Conservation (phyloP, 1,139 yeast genomes). For the Hemisphaericaspora xylofermentans region DNA sequence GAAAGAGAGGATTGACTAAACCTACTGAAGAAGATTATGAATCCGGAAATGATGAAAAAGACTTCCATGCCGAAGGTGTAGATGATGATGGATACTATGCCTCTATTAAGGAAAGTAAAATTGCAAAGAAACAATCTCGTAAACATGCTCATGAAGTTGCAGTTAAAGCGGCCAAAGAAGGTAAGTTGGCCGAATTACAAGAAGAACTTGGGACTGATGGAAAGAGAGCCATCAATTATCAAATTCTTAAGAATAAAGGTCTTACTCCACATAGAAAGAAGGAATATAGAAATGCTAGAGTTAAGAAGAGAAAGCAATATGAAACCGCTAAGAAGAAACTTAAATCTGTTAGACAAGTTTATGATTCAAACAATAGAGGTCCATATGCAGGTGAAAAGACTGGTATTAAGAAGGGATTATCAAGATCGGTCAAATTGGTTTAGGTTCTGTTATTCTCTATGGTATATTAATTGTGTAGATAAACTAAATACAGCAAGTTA, state of each 20-base stretch:
- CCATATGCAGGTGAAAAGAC: conserved; percentile 94
- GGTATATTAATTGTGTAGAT: conserved; percentile 4
- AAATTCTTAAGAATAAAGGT: conserved; percentile 92
- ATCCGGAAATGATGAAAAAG: conserved; percentile 45
- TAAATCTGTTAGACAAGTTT: conserved; percentile 85
- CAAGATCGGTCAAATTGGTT: conserved; percentile 79
- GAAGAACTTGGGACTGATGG: conserved; percentile 74
- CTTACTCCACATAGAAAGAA: conserved; percentile 89
- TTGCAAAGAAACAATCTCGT: conserved; percentile 51
- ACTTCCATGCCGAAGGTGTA: conserved; percentile 33
- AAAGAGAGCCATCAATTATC: conserved; percentile 92
- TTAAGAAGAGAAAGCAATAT: conserved; percentile 96
- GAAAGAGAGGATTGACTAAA: conserved; percentile 68
- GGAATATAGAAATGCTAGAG: conserved; percentile 93
- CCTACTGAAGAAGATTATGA: conserved; percentile 54
- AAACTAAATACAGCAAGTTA: conserved; percentile 1
- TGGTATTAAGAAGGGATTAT: conserved; percentile 92
- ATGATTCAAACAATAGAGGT: conserved; percentile 66
- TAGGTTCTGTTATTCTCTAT: conserved; percentile 15
- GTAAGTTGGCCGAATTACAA: conserved; percentile 69
- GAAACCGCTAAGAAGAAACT: conserved; percentile 94
- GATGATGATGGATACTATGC: conserved; percentile 51
- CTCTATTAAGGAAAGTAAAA: conserved; percentile 48
- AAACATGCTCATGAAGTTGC: conserved; percentile 70
- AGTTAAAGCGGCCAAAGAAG: conserved; percentile 78